Evolutionary conservation across 148 eudicot genomes (phyloP), one percentile per base, ranked within the genome.

Genomic region (Camellia granthamiana): DNA sequence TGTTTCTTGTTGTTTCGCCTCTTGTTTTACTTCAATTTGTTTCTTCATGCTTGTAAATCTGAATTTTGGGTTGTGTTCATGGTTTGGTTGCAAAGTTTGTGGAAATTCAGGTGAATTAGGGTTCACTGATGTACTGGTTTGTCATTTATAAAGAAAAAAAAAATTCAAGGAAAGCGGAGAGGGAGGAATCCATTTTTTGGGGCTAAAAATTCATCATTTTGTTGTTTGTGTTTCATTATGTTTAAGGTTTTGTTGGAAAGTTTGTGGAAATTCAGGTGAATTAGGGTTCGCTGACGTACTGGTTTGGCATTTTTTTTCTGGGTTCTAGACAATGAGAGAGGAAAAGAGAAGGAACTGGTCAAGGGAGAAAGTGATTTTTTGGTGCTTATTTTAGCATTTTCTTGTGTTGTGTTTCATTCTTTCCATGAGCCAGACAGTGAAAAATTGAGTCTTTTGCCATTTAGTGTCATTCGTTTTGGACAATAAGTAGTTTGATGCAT

Each of bases 81-180:
- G 76, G 70, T 81, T 77, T 38, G 21, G 81, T 30, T 65, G 74
- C 41, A 52, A 52, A 73, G 13, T 8, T 59, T 7, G 78, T 47
- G 23, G 15, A 60, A 71, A 38, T 43, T 58, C 52, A 16, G 46
- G 75, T 73, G 79, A 77, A 62, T 75, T 81, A 81, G 86, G 84
- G 86, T 81, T 84, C 73, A 10, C 52, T 52, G 38, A 30, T 30
- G 38, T 30, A 30, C 38, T 30, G 38, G 38, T 1, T 30, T 30
- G 38, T 30, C 38, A 30, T 30, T 30, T 30, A 30, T 30, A 30
- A 30, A 30, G 30, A 30, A 1, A 30, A 30, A 30, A 30, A 30
- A 30, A 30, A 30, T 30, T 30, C 38, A 30, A 30, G 38, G 38
- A 30, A 30, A 30, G 38, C 38, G 38, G 38, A 30, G 38, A 30